Evolutionary conservation across 2,329 filamentous ascomycete species (phyloP), one percentile per base, ranked within the genome.

Genomic region (Aspergillus unguis): DNA sequence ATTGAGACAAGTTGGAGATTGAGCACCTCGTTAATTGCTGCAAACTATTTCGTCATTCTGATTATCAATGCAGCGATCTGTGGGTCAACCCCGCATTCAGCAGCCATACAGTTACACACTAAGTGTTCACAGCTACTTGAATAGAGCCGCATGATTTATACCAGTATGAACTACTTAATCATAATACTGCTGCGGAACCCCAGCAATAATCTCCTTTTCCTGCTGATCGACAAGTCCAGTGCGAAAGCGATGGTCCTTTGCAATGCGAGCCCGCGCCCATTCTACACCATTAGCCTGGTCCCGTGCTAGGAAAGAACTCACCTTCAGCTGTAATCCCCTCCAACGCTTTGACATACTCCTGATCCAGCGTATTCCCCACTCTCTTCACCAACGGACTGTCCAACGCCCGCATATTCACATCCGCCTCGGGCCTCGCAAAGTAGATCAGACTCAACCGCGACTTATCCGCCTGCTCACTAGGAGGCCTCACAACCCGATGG

Each of bases 401-500:
- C 9, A 44, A 11, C 29, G 43, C 29, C 43, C n/a, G 23, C 43
- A 44, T 44, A 2, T 5, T 4, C 9, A 44, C 43, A 2, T 8
- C 26, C 6, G 43, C 43, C 43, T 36, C 47, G 31, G 60, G 75
- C 27, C 79, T 72, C 0, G 78, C 75, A 62, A 76, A 75, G 56
- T 75, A 76, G 36, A 75, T 48, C 47, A 75, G 46, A 1, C 73
- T 71, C 5, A 72, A 48, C 1, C 73, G 65, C 55, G 73, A 67
- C 11, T 69, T 27, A 50, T 70, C 60, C 2, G 62, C 65, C 60
- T 79, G 77, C 50, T 79, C 77, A 26, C 65, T 57, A 0, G 76
- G 77, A 4, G 76, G 76, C 5, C 71, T 66, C 6, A 75, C 65
- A 0, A 80, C 77, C 0, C 77, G 71, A 53, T 80, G 77, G 23